phyloP scores from a whole-genome alignment of 2,329 filamentous ascomycete species.

The Aaosphaeria pasadenensis region DNA sequence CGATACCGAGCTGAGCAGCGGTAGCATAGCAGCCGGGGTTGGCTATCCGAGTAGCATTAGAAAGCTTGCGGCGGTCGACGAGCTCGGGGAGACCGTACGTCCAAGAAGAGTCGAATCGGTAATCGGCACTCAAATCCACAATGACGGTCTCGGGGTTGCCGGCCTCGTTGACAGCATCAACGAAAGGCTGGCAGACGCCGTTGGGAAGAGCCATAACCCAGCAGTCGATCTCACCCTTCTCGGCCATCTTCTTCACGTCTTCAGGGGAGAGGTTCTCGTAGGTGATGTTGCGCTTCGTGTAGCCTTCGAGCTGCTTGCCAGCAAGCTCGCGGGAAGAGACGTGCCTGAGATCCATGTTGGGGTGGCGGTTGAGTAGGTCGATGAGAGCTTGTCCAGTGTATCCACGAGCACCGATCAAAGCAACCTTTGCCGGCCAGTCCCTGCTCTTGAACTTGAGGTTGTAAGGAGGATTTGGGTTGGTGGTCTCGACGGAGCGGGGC shows the following conservation, averaged over 20 bases:
- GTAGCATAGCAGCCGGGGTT: slow-evolving; percentile 97
- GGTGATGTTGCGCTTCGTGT: slow-evolving; percentile 84
- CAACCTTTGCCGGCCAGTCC: slow-evolving; percentile 72
- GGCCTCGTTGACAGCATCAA: slow-evolving; percentile 78
- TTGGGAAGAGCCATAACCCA: slow-evolving; percentile 99
- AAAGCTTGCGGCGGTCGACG: slow-evolving; percentile 71
- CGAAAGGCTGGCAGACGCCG: slow-evolving; percentile 88
- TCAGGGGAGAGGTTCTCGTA: slow-evolving; percentile 90
- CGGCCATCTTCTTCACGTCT: slow-evolving; percentile 81
- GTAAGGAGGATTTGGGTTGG: slow-evolving; percentile 86
- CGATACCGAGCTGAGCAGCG: slow-evolving; percentile 83
- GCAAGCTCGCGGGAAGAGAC: slow-evolving; percentile 91
- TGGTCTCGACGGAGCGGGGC: slow-evolving; percentile 45
- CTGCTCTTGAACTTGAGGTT: slow-evolving; percentile 87
- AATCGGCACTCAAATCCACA: slow-evolving; percentile 94
- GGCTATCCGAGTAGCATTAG: slow-evolving; percentile 75
- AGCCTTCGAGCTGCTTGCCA: slow-evolving; percentile 83
- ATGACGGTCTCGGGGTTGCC: slow-evolving; percentile 69
- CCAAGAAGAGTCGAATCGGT: slow-evolving; percentile 83
- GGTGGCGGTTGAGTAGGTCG: slow-evolving; percentile 80
- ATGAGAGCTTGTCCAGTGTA: slow-evolving; percentile 94
- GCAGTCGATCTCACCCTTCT: slow-evolving; percentile 81
- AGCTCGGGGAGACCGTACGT: slow-evolving; percentile 90
- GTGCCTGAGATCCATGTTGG: slow-evolving; percentile 82
- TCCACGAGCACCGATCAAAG: slow-evolving; percentile 85